phyloP scores from a whole-genome alignment of 257 asterid species.

The Cruciata laevipes region DNA sequence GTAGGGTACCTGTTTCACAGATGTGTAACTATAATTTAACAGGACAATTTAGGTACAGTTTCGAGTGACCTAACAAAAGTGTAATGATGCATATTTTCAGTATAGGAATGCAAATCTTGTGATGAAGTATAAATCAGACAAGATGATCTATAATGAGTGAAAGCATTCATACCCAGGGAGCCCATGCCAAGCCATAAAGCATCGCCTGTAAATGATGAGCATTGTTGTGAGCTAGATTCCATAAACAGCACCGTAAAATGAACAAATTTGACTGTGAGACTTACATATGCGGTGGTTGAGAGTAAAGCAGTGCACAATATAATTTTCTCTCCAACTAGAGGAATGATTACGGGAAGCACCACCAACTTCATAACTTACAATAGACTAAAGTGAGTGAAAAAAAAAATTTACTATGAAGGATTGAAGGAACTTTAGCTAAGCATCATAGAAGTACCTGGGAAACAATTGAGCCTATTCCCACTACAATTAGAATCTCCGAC shows the following conservation, averaged over 20 bases:
- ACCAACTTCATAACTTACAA: conserved; percentile 48
- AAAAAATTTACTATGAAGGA: neutral
- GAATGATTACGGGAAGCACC: conserved; percentile 78
- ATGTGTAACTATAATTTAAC: neutral
- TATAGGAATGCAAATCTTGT: no score
- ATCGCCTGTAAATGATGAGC: conserved; percentile 48
- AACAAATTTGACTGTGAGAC: conserved; percentile 19
- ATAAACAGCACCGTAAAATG: neutral
- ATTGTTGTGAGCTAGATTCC: conserved; percentile 12
- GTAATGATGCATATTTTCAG: no score
- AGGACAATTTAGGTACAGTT: neutral
- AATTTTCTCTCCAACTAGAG: conserved; percentile 71
- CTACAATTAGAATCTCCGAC: conserved; percentile 77
- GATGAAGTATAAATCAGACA: neutral
- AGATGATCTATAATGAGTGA: neutral
- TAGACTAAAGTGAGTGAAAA: conserved; percentile 5
- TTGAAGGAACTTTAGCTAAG: neutral
- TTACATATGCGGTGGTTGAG: conserved; percentile 66
- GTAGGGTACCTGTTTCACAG: conserved; percentile 64
- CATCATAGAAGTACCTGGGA: conserved; percentile 60
- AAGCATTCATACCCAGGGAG: conserved; percentile 63
- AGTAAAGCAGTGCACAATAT: conserved; percentile 69
- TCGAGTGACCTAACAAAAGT: neutral
- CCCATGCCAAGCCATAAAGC: conserved; percentile 92
- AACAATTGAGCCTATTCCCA: conserved; percentile 81